These are phyloP conservation scores for Nemania sp. DNA, from an alignment of 2,329 filamentous ascomycete species.

Conservation along the genomic window DNA sequence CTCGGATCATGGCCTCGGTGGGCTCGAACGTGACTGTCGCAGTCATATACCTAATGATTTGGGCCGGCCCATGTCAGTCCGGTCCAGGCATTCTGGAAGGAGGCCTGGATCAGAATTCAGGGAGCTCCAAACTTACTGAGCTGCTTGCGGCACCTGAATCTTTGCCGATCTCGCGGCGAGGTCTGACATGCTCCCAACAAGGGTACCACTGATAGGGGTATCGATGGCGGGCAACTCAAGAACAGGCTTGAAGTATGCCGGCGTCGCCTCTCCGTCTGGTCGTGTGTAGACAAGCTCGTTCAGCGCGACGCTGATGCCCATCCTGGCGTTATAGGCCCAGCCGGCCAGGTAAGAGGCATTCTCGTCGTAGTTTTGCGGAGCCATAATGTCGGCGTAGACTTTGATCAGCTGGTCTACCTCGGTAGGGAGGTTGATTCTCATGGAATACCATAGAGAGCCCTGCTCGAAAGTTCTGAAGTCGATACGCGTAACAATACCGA, in stretches of 20 bases:
- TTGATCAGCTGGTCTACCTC: conserved; percentile 13
- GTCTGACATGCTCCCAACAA: conserved; percentile 20
- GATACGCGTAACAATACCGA: conserved; percentile 32
- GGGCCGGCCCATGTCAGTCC: neutral
- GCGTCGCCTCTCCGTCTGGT: conserved; percentile 3
- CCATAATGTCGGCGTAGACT: conserved; percentile 22
- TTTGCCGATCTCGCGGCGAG: conserved; percentile 12
- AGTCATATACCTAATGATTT: conserved; percentile 16
- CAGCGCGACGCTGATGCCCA: conserved; percentile 11
- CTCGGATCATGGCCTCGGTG: conserved; percentile 23
- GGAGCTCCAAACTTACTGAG: conserved; percentile 13
- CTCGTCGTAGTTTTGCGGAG: conserved; percentile 19
- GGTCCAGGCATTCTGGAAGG: neutral
- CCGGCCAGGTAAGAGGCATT: conserved; percentile 23
- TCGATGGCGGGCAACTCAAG: conserved; percentile 12
- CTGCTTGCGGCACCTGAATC: conserved; percentile 19
- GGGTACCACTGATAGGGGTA: neutral
- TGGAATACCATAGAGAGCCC: conserved; percentile 20
- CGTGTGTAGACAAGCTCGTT: conserved; percentile 25
- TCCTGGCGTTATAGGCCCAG: conserved; percentile 10
- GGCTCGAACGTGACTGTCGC: conserved; percentile 23
- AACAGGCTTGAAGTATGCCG: conserved; percentile 21
- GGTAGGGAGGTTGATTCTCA: conserved; percentile 6
- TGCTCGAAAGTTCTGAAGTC: conserved; percentile 27
- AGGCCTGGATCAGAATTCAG: neutral